Evolutionary conservation across 352 stramenopile species (phyloP), one percentile per base, ranked within the genome.

Genomic region (Phytophthora idaei): DNA sequence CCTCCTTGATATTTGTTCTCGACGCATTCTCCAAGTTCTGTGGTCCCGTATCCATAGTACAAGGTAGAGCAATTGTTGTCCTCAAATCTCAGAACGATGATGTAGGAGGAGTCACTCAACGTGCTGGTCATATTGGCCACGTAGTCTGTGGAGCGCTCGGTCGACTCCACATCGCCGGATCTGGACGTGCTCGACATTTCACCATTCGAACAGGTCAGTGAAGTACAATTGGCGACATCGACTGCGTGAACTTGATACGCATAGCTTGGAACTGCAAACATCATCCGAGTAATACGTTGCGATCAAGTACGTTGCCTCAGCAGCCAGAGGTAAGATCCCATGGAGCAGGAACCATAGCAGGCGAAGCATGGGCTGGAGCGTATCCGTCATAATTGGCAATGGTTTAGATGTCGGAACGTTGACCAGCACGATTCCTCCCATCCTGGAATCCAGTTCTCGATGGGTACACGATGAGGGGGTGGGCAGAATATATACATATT

Each of bases 101-200:
- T 6, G 31, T 69, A 64, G 4, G 36, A 29, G 39, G 39, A 46
- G 53, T 10, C 31, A 41, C 8, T 52, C 34, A 69, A 25, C 14
- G 29, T 45, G 42, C 9, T 47, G 7, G 14, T 29, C 48, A 69
- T 60, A 12, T 9, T 45, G 7, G 17, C 36, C 37, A 21, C 31
- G 37, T 56, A 69, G 46, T 69, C 61, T 7, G 53, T 42, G 34
- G 61, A 53, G 21, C 61, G 64, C 46, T 64, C 53, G 28, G 42
- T 29, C 15, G 54, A 59, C 29, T 31, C 3, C 25, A 32, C 21
- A 14, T 50, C 11, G 9, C 2, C 45, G 6, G 31, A 44, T 15
- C 17, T 34, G 17, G 42, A 54, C 48, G 12, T n/a, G 14, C 36
- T 48, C 11, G 6, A 48, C 5, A 15, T 12, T 11, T 21, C 29